Evolutionary conservation across 2,329 filamentous ascomycete genomes (phyloP), one percentile per base, ranked within the genome.

Genomic region (Talaromyces sp.): DNA sequence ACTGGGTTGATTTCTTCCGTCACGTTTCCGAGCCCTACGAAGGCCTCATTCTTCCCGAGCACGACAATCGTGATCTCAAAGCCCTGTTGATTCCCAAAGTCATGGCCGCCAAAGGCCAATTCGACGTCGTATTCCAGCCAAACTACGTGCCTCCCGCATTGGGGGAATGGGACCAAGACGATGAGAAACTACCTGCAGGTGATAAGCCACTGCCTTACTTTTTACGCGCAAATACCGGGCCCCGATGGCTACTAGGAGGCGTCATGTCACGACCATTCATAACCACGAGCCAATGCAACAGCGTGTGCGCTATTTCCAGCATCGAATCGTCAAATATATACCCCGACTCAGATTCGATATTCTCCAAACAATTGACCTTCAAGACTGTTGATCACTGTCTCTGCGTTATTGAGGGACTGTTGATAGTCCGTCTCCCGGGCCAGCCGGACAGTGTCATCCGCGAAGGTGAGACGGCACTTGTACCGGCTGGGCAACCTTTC

Each of bases 1-100:
- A 84, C 68, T 86, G 84, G 84, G 75, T 84, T 31, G 83, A 86
- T 66, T 86, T 86, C 74, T 86, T 86, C 74, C 79, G 84, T 57
- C 82, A 84, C 68, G 79, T 86, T 7, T 79, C 79, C 31, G 83
- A 86, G 69, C 75, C 80, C 0, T 85, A 81, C 62, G 65, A 73
- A 3, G 83, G 83, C 0, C 67, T 81, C 0, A 66, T 85, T 18
- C 77, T 83, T 16, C 83, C 84, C 0, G 79, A 83, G 58, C 70
- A 74, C 39, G 84, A 86, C 68, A 67, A 79, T n/a, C 80, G 84
- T 1, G 80, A 84, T 66, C 72, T 84, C 2, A 79, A 78, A 50
- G 75, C 80, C 25, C 71, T 82, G 0, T 68, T 86, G 35, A 80
- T 85, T 25, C 82, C 82, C 16, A 85, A 83, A 69, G 74, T 86